Base-by-base conservation (phyloP, 2,329 filamentous ascomycete species). In the Karstenula rhodostoma region DNA sequence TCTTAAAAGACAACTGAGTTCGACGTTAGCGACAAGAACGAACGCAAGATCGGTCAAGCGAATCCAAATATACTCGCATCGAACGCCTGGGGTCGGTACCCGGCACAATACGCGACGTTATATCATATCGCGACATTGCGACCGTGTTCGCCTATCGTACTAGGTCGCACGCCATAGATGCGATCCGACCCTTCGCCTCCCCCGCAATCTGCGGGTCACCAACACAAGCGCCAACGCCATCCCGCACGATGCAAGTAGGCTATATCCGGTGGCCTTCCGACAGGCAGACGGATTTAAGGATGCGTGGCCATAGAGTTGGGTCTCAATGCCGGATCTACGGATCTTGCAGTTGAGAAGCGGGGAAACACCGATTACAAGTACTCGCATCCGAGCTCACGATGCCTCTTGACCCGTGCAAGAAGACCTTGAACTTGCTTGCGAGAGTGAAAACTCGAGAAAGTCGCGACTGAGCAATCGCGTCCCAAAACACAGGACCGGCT, bases 401-500 rank as follows among this genome's bases (percentile, higher is more conserved):
- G 40, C 33, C 8, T 37, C 5, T 17, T 37, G 33, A 37, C 10
- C 8, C 13, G 22, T 50, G 7, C 15, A 23, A 50, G 40, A 6
- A 22, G 40, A 43, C 40, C 3, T 19, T n/a, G n/a, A 22, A 7
- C 3, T 12, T 43, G n/a, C n/a, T 9, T 43, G 3, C 19, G 3
- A 12, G 9, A 19, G 10, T 43, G 40, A 49, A 1, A 6, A 17
- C 19, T 12, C 6, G 8, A 40, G 35, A 8, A 49, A 27, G 27
- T 12, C 37, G n/a, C 22, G 13, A n/a, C 25, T 27, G 9, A n/a
- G 47, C 32, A 4, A 58, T 53, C 37, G 40, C 48, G 13, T 27
- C 40, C 3, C 10, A 15, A 23, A 57, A 53, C 37, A 56, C 53
- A 4, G 58, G 53, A 8, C 58, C 58, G n/a, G 58, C 33, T 15